Evolutionary conservation across 108 stramenopile species (phyloP).

Genomic region (Cyclotella atomus): DNA sequence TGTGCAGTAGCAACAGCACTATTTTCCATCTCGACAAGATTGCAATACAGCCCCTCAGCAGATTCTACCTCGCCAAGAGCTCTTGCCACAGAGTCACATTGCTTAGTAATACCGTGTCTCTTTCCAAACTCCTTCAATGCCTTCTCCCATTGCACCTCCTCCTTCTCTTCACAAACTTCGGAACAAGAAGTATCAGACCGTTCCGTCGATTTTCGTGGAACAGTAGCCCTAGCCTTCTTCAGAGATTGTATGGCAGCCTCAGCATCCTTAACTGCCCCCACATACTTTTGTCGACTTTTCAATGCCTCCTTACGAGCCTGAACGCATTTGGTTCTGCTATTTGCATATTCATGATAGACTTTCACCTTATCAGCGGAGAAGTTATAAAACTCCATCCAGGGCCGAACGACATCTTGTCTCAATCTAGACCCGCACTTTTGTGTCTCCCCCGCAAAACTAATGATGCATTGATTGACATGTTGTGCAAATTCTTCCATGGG

Average conservation of each 20-base stretch:
- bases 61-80: slow-evolving; percentile 44
- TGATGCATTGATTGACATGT: slow-evolving; percentile 30
- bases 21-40: slow-evolving; percentile 57
- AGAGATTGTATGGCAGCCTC: slow-evolving; percentile 38
- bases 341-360: slow-evolving; percentile 19
- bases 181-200: background rate
- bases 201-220: background rate
- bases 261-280: slow-evolving; percentile 24
- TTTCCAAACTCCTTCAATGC: slow-evolving; percentile 27
- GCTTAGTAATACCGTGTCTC: slow-evolving; percentile 16
- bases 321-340: slow-evolving; percentile 18
- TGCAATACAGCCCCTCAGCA: slow-evolving; percentile 43
- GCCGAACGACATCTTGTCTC: slow-evolving; percentile 22
- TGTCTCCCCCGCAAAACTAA: slow-evolving; percentile 19
- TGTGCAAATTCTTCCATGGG: slow-evolving; percentile 24
- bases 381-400: slow-evolving; percentile 12
- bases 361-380: slow-evolving; percentile 13
- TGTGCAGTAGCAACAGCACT: slow-evolving; percentile 41
- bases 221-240: background rate
- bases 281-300: slow-evolving; percentile 31
- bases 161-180: background rate
- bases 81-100: slow-evolving; percentile 28
- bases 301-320: slow-evolving; percentile 33
- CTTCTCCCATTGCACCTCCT: slow-evolving; percentile 31
- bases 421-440: slow-evolving; percentile 15